phyloP scores from a whole-genome alignment of 2,329 filamentous ascomycete species.

The Exophiala xenobiotica region DNA sequence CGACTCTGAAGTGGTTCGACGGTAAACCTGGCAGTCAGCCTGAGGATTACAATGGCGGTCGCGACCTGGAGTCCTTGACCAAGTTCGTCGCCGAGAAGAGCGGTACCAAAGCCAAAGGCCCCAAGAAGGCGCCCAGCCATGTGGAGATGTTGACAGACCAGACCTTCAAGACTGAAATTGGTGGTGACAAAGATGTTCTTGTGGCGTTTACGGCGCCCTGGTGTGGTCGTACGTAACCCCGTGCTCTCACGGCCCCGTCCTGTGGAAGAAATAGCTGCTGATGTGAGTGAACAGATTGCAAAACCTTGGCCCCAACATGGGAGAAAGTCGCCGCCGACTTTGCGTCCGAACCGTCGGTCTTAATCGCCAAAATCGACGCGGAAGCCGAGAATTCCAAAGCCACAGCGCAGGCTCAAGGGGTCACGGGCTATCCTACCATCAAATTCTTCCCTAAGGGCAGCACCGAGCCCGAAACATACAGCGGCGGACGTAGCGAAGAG shows the following conservation, averaged over 20 bases:
- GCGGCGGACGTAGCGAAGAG: constrained; percentile 71
- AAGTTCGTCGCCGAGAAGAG: constrained; percentile 85
- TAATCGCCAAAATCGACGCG: constrained; percentile 94
- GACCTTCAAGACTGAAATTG: constrained; percentile 74
- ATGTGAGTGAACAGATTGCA: constrained; percentile 71
- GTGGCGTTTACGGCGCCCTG: constrained; percentile 97
- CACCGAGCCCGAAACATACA: constrained; percentile 69
- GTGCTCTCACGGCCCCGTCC: neutral
- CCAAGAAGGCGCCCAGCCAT: constrained; percentile 68
- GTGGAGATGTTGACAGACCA: constrained; percentile 78
- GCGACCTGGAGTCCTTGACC: constrained; percentile 81
- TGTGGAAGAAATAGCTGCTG: neutral
- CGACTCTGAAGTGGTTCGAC: constrained; percentile 96
- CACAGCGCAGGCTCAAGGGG: constrained; percentile 70
- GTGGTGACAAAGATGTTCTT: constrained; percentile 81
- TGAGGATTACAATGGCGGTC: constrained; percentile 78
- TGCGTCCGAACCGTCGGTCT: constrained; percentile 69
- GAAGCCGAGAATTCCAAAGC: constrained; percentile 83
- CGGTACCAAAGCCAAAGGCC: constrained; percentile 72
- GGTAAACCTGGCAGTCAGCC: constrained; percentile 80
- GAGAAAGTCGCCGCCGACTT: constrained; percentile 84
- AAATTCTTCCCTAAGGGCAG: constrained; percentile 93
- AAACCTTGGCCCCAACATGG: constrained; percentile 85
- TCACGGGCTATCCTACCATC: constrained; percentile 91
- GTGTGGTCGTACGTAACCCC: constrained; percentile 84